Base-by-base conservation (phyloP, 495 filamentous ascomycete genomes). In the Parathielavia hyrcaniae region DNA sequence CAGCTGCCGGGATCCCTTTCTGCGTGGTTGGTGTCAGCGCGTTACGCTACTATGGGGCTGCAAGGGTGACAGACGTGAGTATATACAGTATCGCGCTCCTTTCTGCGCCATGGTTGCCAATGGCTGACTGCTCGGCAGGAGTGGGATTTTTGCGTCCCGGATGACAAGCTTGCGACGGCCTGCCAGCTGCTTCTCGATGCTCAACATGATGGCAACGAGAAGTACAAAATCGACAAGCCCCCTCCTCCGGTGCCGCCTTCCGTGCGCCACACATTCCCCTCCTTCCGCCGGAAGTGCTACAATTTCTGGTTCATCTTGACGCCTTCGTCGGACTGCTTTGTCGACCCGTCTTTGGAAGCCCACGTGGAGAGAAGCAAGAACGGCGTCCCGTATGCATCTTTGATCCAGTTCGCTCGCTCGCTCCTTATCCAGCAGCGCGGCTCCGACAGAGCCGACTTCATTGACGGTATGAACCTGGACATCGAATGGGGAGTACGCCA, bases 61-160 rank as follows among this genome's bases (percentile, higher is more conserved):
- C 14, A 4, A 26, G 50, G 12, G 32, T 35, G 19, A 43, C 41
- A 3, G 30, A 55, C 12, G 57, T 54, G 45, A 30, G 57, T 10
- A 13, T n/a, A 22, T 39, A n/a, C n/a, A n/a, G n/a, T n/a, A n/a
- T n/a, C n/a, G n/a, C n/a, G n/a, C n/a, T n/a, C n/a, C n/a, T n/a
- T n/a, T n/a, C n/a, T n/a, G n/a, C n/a, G n/a, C n/a, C n/a, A n/a
- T n/a, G n/a, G n/a, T n/a, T n/a, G n/a, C n/a, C n/a, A n/a, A n/a
- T 12, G 3, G 11, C 39, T 49, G 14, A 34, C 6, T 5, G n/a
- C n/a, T n/a, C n/a, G n/a, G n/a, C 13, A 60, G 57, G 57, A 55
- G 44, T 60, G 57, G 57, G 57, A 60, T 9, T 36, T 60, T 4
- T 60, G 57, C 32, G 32, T 60, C 1, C 57, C 50, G 2, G 57